phyloP scores from a whole-genome alignment of 1,284 basidiomycete species.

The Prillingera fragicola region DNA sequence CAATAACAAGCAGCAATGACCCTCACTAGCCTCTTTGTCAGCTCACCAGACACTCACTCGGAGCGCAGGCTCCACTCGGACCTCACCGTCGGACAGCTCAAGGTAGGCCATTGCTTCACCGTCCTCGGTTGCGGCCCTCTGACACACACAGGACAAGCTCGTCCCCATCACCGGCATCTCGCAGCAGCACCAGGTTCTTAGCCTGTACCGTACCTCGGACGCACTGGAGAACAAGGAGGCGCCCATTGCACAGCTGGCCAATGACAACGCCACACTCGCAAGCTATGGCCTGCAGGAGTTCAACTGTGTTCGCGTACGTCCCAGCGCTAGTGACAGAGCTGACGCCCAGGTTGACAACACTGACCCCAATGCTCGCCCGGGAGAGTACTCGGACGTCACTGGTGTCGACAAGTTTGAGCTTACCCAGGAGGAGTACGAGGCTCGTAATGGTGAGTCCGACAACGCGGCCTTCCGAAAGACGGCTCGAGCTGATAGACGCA shows the following conservation, averaged over 20 bases:
- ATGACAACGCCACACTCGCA: conserved; percentile 64
- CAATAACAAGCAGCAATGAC: conserved; percentile 3
- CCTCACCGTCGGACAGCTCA: conserved; percentile 68
- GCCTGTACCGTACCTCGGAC: conserved; percentile 59
- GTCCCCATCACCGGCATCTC: conserved; percentile 88
- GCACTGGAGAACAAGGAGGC: conserved; percentile 33
- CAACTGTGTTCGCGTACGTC: conserved; percentile 59
- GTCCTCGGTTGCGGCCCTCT: too few species aligned
- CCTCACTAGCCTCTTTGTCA: conserved; percentile 62
- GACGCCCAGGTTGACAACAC: conserved; percentile 63
- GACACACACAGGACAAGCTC: conserved; percentile 69
- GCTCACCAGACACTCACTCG: conserved; percentile 79
- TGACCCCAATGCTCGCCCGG: conserved; percentile 58
- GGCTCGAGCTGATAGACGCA: conserved; percentile 36
- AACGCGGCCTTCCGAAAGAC: conserved; percentile 1
- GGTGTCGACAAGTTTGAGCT: conserved; percentile 92
- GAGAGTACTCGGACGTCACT: conserved; percentile 69
- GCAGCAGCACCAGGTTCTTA: conserved; percentile 62
- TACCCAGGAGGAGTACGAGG: conserved; percentile 72
- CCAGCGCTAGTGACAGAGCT: background rate
- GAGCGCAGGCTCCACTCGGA: conserved; percentile 74
- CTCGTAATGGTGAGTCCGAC: conserved; percentile 60
- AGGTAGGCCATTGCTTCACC: conserved; percentile 53
- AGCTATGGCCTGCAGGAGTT: conserved; percentile 61
- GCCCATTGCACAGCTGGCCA: conserved; percentile 56